Evolutionary conservation across 352 stramenopile genomes (phyloP), one percentile per base, ranked within the genome.

Genomic region (Saprolegnia parasitica): DNA sequence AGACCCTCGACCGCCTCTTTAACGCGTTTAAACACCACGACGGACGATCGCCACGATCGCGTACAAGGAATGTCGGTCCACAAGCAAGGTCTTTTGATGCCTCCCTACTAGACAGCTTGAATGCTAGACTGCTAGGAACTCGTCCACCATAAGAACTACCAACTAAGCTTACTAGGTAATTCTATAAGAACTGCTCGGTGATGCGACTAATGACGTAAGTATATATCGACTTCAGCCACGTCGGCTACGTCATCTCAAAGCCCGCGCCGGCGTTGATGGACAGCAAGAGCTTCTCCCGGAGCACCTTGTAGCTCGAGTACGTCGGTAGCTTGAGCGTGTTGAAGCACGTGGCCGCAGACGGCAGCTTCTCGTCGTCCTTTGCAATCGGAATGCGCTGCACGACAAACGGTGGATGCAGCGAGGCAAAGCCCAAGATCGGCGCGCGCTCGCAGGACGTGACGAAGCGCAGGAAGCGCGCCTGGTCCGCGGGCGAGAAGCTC

Each of bases 321-420:
- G 94, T 98, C 29, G 96, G 96, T 42, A 99, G 85, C 76, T 99
- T 99, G 62, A 99, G 83, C 18, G 86, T 96, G 78, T 99, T 99
- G 79, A 99, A 98, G 80, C 96, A 99, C 62, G 96, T 99, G 21
- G 86, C 96, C 0, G 96, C 93, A 55, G 87, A 91, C 18, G 95
- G 95, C 37, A 99, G 84, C 57, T 96, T 77, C 60, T 96, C 90
- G 50, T 93, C 76, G 73, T 96, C 84, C 58, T 66, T 56, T 40
- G 75, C 75, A 55, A 92, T 87, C 18, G 75, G 52, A 56, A 90
- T 78, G 61, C 87, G 86, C 56, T 88, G 81, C 65, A 99, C 86
- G 62, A 91, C 98, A 74, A 99, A 98, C 39, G 87, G 87, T 18
- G 96, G 96, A 71, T 95, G 93, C 68, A 99, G 87, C 23, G 79